Evolutionary conservation across 1,139 yeast genomes (phyloP), one percentile per base, ranked within the genome.

Genomic region (Yamadazyma songkhlaensis): DNA sequence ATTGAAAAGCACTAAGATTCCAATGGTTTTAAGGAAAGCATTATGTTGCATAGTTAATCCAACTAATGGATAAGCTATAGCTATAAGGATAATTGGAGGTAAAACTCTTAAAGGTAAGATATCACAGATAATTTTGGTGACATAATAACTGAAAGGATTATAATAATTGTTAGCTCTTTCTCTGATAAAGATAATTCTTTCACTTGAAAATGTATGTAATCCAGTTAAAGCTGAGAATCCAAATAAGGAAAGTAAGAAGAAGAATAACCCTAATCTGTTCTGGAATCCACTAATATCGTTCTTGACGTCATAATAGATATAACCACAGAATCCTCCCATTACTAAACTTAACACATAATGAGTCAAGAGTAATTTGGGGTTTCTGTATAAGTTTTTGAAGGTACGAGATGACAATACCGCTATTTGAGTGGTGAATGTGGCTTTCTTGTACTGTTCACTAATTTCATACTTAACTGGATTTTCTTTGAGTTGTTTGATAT

Each of bases 201-300:
- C 98, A 42, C 79, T 74, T 0, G 96, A 81, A 59, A 92, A 92
- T 2, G 96, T 79, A 52, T 88, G 90, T 38, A 92, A 68, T 0
- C 97, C 95, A 0, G 97, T 92, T 54, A 92, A 72, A 0, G 97
- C 83, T 1, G 95, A 84, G 58, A 92, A 92, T 0, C 98, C 98
- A 65, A 92, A 90, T 53, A 90, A 75, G 3, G 97, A 88, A 46
- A 92, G 69, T 38, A 90, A 64, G 59, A 90, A 90, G 70, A 92
- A 90, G 61, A 92, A 92, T 44, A 92, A 68, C 0, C 98, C 98
- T 46, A 92, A 69, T 51, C 98, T 76, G 60, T 92, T 92, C 59
- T 92, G 98, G 69, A 92, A 92, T 0, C 98, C 98, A 53, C 95
- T 81, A 41, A 92, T 90, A 59, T 92, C 96, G 54, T 89, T 84